phyloP scores from a whole-genome alignment of 2,329 filamentous ascomycete species.

The Phaeosphaeria sp. region DNA sequence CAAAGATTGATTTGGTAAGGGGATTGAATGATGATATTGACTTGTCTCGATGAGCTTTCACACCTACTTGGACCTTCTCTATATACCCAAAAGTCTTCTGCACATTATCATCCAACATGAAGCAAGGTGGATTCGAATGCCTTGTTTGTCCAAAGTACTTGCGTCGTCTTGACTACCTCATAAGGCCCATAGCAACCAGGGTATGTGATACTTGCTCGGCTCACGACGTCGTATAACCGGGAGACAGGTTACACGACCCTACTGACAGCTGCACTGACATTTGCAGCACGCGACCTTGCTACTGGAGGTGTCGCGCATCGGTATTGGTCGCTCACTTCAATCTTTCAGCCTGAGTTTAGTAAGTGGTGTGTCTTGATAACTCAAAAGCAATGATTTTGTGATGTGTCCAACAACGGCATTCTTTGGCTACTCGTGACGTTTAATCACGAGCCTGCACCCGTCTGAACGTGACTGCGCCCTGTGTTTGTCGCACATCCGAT shows the following conservation, averaged over 20 bases:
- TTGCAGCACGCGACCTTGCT: slow-evolving; percentile 28
- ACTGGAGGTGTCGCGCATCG: slow-evolving; percentile 14
- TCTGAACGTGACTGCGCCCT: slow-evolving; percentile 1
- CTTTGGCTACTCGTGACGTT: not conserved
- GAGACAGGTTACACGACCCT: slow-evolving; percentile 18
- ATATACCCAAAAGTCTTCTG: slow-evolving; percentile 8
- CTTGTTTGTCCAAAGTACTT: slow-evolving; percentile 7
- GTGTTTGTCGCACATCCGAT: slow-evolving; percentile 22
- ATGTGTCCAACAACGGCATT: not conserved
- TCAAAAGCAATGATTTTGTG: slow-evolving; percentile 1
- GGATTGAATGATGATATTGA: not conserved
- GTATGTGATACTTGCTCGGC: slow-evolving; percentile 13
- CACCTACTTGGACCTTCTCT: not conserved
- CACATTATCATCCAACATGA: not conserved
- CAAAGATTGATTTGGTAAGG: too few relatives aligned
- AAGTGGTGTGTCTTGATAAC: not conserved
- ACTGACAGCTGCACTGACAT: slow-evolving; percentile 15
- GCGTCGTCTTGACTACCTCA: slow-evolving; percentile 4
- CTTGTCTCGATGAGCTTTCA: not conserved
- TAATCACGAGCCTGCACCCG: not conserved
- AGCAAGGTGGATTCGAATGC: slow-evolving; percentile 9
- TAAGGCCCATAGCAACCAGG: slow-evolving; percentile 7
- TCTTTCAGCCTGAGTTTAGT: slow-evolving; percentile 2
- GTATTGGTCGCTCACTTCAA: not conserved
- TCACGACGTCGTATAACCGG: slow-evolving; percentile 14